These are phyloP conservation scores for Amaranthus palmeri DNA, from an alignment of 148 eudicot genomes.

Conservation along the genomic window DNA sequence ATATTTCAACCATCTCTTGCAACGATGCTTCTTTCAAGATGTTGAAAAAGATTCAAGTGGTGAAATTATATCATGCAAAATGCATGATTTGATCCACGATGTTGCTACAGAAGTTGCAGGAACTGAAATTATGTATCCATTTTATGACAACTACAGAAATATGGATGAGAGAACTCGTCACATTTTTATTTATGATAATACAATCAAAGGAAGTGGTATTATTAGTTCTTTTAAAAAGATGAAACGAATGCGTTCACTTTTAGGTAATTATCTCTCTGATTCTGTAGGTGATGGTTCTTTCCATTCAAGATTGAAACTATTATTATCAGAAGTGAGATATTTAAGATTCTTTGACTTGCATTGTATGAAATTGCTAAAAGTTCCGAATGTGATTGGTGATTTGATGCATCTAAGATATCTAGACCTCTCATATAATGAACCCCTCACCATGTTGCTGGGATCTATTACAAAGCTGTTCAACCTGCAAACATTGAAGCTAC, in stretches of 20 bases:
- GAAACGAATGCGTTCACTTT: not conserved
- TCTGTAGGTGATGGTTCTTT: too few species aligned
- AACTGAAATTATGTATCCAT: not conserved
- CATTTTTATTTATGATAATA: not conserved
- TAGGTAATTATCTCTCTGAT: not conserved
- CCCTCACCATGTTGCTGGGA: not conserved
- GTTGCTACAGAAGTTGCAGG: constrained; percentile 11
- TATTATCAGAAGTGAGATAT: not conserved
- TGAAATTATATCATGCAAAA: constrained; percentile 7
- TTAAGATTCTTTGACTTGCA: not conserved
- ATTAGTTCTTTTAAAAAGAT: not conserved
- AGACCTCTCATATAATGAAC: not conserved
- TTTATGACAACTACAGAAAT: not conserved
- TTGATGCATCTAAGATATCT: constrained; percentile 14
- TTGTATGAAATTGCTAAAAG: not conserved
- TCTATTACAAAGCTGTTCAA: not conserved
- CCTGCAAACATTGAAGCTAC: not conserved
- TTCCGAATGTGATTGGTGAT: not conserved
- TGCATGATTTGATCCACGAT: constrained; percentile 24
- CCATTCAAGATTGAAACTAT: too few species aligned
- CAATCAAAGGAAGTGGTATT: not conserved
- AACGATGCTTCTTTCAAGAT: constrained; percentile 26
- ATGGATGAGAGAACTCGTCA: not conserved
- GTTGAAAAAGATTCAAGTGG: not conserved
- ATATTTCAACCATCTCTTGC: constrained; percentile 10